phyloP scores from a whole-genome alignment of 2,329 filamentous ascomycete genomes.

The Fusarium guadeloupense region DNA sequence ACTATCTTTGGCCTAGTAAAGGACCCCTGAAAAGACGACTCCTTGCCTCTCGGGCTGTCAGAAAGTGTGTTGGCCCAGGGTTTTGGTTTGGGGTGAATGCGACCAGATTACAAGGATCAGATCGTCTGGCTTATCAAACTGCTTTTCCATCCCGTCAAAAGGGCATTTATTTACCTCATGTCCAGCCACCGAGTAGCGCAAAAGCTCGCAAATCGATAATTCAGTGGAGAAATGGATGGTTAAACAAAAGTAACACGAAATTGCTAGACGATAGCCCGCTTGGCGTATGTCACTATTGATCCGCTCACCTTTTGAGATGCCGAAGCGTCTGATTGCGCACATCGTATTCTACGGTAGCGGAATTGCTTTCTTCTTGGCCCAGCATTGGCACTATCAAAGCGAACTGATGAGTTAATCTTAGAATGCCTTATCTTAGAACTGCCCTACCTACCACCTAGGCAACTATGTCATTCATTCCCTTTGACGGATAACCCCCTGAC shows the following conservation, averaged over 20 bases:
- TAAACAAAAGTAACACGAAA: constrained; percentile 27
- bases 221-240: neutral
- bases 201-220: neutral
- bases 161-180: neutral
- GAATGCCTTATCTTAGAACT: no score
- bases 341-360: constrained; percentile 14
- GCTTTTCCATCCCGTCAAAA: neutral
- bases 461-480: neutral
- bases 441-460: neutral
- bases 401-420: neutral
- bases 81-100: constrained; percentile 16
- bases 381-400: constrained; percentile 7
- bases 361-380: constrained; percentile 19
- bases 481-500: neutral
- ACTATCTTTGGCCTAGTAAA: constrained; percentile 7
- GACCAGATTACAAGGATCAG: neutral
- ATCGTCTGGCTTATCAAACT: constrained; percentile 4
- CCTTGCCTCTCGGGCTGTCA: constrained; percentile 5
- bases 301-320: neutral
- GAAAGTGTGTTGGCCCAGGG: constrained; percentile 27
- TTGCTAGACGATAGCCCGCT: constrained; percentile 14
- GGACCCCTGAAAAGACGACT: constrained; percentile 25
- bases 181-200: neutral
- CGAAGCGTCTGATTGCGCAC: constrained; percentile 1
- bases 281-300: constrained; percentile 31